Base-by-base conservation (phyloP, 495 filamentous ascomycete species). In the Neurospora sp. region DNA sequence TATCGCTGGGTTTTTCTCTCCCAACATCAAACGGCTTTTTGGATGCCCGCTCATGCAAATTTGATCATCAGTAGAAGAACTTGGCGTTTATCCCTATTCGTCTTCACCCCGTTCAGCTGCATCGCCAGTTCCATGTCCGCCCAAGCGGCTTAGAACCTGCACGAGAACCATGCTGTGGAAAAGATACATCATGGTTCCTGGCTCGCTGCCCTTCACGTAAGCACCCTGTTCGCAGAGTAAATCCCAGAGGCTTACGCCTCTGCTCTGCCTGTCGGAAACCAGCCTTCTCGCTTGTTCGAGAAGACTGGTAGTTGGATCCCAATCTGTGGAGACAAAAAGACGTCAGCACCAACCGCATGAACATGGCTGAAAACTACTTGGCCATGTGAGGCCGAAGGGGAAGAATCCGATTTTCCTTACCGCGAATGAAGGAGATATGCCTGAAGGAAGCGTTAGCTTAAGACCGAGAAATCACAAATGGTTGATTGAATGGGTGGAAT, bases 131-230 rank as follows among this genome's bases (percentile, higher is more conserved):
- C 42, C n/a, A n/a, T n/a, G n/a, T n/a, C n/a, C n/a, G n/a, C n/a
- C 41, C 16, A 44, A n/a, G 16, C 41, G 16, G 7, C 16, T 44
- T 0, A 44, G 6, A 18, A 44, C 0, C 6, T 44, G 41, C 0
- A 44, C 16, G 2, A 44, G 41, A 44, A 44, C 6, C 41, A n/a
- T 44, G 41, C 16, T 8, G 7, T 44, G 41, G 7, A 44, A 44
- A 0, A 44, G 1, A n/a, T 44, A 44, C 0, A 18, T 2, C 16
- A 44, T 44, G 5, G 41, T 18, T n/a, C 16, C 41, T n/a, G n/a
- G n/a, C n/a, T n/a, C n/a, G 41, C 16, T 18, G 6, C 0, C 41
- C 5, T 0, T 0, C 2, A 44, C 18, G 1, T n/a, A 44, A 0
- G 18, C 42, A 4, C 18, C 3, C 42, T 46, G 42, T 3, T 46